Evolutionary conservation across 164 flowering plant genomes (phyloP), one percentile per base, ranked within the genome.

Genomic region (Dillenia suffruticosa): DNA sequence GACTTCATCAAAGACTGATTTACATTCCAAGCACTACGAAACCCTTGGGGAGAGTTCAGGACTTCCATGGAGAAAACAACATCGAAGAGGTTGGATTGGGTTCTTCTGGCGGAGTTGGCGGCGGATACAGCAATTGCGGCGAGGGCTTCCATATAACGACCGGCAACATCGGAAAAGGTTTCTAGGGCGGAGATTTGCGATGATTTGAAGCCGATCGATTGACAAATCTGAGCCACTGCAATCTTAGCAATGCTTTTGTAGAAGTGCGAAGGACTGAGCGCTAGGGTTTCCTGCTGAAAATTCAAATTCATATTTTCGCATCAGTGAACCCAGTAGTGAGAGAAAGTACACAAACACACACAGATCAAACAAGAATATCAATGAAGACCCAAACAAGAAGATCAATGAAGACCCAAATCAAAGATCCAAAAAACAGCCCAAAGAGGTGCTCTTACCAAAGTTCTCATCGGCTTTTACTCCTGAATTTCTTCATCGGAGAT

Each of bases 181-280:
- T 75, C 64, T 10, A 82, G 72, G 12, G 83, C 83, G 1, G 78
- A 61, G 15, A 2, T 11, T 46, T 74, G 66, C 12, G 75, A 48
- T 22, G 51, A n/a, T 2, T 57, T 63, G 74, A 59, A 84, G 51
- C 89, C 86, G 1, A 77, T 46, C 2, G 83, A 76, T 44, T 69
- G 75, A 67, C 82, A 80, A 50, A 82, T 79, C 66, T 84, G 89
- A 1, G 86, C 71, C 13, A 77, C 78, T 7, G 83, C 81, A 8
- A 74, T 44, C 60, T 45, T 67, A 0, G 76, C 65, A 13, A 77
- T 59, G n/a, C 32, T 5, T 26, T 26, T 26, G 32, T 26, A 26
- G 32, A 26, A 26, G 5, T 26, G 32, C 32, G 22, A 19, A 19
- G 22, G 22, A 19, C 22, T 19, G 22, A 19, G 1, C 22, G 22